Evolutionary conservation across 306 rosid genomes (phyloP), one percentile per base, ranked within the genome.

Genomic region (Biancaea sappan): DNA sequence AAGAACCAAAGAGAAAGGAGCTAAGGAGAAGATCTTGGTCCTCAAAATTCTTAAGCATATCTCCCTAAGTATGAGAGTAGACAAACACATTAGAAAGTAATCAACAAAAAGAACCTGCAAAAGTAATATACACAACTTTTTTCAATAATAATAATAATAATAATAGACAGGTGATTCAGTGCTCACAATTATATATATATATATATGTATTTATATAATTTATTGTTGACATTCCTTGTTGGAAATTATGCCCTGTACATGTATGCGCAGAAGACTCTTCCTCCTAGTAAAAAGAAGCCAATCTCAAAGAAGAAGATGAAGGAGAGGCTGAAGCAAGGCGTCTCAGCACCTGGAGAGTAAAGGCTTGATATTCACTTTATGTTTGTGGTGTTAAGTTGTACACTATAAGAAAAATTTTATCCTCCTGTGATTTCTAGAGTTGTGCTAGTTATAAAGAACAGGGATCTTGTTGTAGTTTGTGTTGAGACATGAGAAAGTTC

Each of bases 271-370:
- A 95, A 85, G 85, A 84, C 84, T 44, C 79, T 92, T 18, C 98
- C 97, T 47, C 93, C 91, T 2, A 83, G 79, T 44, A 95, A 90
- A 85, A 95, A 95, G 88, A 95, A 95, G 88, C 96, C 91, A 5
- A 43, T 95, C 61, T 95, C 99, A 15, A 95, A 92, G 88, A 95
- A 95, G 96, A 95, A 95, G 91, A 86, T 95, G 88, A 92, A 15
- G 82, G 99, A 95, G 83, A 88, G 88, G 77, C 88, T 95, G 89
- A 95, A 83, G 92, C 97, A 95, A 85, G 99, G 99, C 8, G 84
- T 92, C 64, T 92, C 99, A 71, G 98, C 97, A 60, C 99, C 99
- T 11, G 99, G 99, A 78, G 99, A 95, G 82, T 95, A 86, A 80
- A 64, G 31, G 40, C 70, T 19, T 26, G 56, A 58, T 69, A 37